Percentiles rank a stretch among this genome's conserved stretches.
Conservation (phyloP, 306 rosid genomes). For the Cucumis cinereus region DNA sequence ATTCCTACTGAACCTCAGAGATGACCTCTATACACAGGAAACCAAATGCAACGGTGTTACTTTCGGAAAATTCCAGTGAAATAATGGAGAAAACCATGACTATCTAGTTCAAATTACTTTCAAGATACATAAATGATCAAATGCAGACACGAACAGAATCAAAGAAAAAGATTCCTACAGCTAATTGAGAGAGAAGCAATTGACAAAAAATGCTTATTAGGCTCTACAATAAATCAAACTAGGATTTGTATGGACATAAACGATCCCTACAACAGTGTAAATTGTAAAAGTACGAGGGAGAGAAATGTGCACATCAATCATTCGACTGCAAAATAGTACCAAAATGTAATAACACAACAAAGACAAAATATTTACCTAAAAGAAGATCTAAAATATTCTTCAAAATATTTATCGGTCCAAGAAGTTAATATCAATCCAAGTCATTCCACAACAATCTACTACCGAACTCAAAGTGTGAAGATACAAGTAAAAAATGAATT, state of each 20-base stretch:
- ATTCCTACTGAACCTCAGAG: slow-evolving; percentile 25
- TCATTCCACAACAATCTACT: neutral
- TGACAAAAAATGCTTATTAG: neutral
- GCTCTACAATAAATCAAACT: neutral
- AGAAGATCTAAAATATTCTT: neutral
- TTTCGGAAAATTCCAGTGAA: neutral
- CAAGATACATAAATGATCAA: neutral
- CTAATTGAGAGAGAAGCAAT: neutral
- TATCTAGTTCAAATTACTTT: neutral
- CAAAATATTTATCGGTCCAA: neutral
- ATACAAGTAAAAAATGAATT: neutral
- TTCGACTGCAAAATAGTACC: neutral
- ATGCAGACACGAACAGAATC: neutral
- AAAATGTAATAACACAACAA: neutral
- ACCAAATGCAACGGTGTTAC: neutral
- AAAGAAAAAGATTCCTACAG: neutral
- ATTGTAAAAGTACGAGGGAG: neutral
- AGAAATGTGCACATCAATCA: neutral
- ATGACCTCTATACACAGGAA: slow-evolving; percentile 52
- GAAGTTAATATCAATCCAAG: neutral
- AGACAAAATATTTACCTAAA: neutral
- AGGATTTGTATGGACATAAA: neutral
- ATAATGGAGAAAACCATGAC: neutral
- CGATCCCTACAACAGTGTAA: neutral
- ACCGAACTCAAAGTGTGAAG: neutral